These are phyloP conservation scores for Nicotiana otophora DNA, from an alignment of 257 asterid genomes.

Conservation along the genomic window DNA sequence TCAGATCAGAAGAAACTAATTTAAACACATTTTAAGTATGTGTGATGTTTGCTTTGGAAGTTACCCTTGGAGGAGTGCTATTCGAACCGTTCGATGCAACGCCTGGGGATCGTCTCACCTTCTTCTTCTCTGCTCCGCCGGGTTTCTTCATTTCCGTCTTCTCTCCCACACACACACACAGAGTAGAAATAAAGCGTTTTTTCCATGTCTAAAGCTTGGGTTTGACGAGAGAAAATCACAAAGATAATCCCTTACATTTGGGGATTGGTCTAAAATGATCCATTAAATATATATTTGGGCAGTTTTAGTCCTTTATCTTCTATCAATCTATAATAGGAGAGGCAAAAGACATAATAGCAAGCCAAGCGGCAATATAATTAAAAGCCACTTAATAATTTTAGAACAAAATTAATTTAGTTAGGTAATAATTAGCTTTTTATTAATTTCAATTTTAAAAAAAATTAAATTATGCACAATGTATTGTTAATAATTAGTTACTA, in stretches of 20 bases:
- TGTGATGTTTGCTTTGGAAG: not conserved
- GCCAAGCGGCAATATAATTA: no score
- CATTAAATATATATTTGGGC: not conserved
- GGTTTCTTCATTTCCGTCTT: constrained; percentile 3
- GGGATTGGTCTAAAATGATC: not conserved
- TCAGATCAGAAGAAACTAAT: not conserved
- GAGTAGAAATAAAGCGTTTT: not conserved
- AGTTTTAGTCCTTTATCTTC: not conserved
- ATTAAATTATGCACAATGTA: no score
- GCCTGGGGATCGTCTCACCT: constrained; percentile 3
- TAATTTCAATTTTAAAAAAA: no score
- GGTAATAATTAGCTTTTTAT: no score
- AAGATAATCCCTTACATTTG: not conserved
- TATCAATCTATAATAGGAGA: no score
- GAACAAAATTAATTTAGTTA: no score
- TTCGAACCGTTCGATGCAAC: not conserved
- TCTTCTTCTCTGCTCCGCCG: constrained; percentile 13
- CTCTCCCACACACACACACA: not conserved
- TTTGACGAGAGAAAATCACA: not conserved
- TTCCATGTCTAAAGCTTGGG: not conserved
- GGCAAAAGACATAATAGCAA: no score
- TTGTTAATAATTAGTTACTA: no score
- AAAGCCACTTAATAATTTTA: no score
- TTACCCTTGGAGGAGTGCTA: not conserved
- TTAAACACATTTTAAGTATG: not conserved